Conservation (phyloP, 2,329 filamentous ascomycete genomes). For the Myrmaecium sp. region DNA sequence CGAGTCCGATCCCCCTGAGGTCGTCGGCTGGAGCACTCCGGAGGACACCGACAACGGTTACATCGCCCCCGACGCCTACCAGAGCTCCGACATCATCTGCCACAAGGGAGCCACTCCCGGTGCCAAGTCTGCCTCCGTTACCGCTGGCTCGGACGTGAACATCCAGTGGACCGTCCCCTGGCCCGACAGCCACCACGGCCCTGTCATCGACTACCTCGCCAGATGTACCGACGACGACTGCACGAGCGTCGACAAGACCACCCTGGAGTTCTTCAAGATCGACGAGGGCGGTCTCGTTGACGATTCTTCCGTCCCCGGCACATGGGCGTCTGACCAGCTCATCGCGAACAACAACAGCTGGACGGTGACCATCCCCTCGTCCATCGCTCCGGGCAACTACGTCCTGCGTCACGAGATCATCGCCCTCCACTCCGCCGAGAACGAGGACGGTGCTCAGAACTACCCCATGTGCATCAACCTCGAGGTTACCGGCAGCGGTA, state of each 20-base stretch:
- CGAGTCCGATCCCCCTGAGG: slow-evolving; percentile 14
- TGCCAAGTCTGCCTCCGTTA: slow-evolving; percentile 34
- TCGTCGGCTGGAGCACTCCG: slow-evolving; percentile 38
- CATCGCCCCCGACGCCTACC: slow-evolving; percentile 31
- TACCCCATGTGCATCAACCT: slow-evolving; percentile 40
- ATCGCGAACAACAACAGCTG: slow-evolving; percentile 31
- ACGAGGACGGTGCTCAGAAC: slow-evolving; percentile 26
- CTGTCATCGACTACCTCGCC: slow-evolving; percentile 48
- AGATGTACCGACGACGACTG: slow-evolving; percentile 37
- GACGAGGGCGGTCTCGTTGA: slow-evolving; percentile 36
- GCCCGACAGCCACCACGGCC: slow-evolving; percentile 48
- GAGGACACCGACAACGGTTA: slow-evolving; percentile 36
- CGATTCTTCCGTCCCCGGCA: slow-evolving; percentile 24
- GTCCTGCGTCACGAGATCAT: slow-evolving; percentile 43
- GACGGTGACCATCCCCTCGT: slow-evolving; percentile 34
- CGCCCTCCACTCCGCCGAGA: slow-evolving; percentile 38
- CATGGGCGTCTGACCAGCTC: slow-evolving; percentile 39
- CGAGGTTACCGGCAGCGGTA: slow-evolving; percentile 37
- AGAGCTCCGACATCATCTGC: slow-evolving; percentile 40
- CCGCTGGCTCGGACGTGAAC: slow-evolving; percentile 41
- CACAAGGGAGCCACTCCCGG: slow-evolving; percentile 40
- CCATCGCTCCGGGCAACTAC: slow-evolving; percentile 39
- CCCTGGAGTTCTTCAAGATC: slow-evolving; percentile 48
- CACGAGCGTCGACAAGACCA: slow-evolving; percentile 33
- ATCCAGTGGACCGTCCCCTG: slow-evolving; percentile 49